Base-by-base conservation (phyloP, 331 rosid species). In the Spiraea crenata region DNA sequence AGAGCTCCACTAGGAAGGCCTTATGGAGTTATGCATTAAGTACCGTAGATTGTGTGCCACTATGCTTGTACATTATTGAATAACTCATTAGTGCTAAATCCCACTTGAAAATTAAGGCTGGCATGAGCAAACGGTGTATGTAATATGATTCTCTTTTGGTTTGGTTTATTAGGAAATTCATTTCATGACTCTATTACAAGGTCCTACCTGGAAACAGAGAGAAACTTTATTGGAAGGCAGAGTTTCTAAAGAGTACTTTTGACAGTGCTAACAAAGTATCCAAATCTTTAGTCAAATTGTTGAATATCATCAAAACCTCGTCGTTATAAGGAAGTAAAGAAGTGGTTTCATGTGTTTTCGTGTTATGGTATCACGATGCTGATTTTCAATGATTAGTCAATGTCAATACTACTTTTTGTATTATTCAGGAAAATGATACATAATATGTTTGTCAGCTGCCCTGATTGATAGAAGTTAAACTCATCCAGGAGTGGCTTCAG, bases 401-500 rank as follows among this genome's bases (percentile, higher is more conserved):
- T 63, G 60, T 51, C 51, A 41, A 56, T 64, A n/a, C 71, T 71
- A 73, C 55, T 9, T 19, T 56, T 52, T 72, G 17, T 72, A 39
- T 84, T 60, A 82, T 71, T 65, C 67, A 47, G 67, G 52, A 65
- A 52, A 65, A 57, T 68, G 75, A 57, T 57, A 19, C 56, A 62
- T 74, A 57, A 67, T 67, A 71, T 70, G 62, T 63, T 58, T 74
- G 59, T 63, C 74, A 52, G 68, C 47, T 54, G 78, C 68, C 51
- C 69, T 81, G 81, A 79, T 80, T 86, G 80, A 86, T 80, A 57
- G 71, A 82, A 69, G 86, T 72, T 80, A 74, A 83, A 80, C 80
- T 80, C 81, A 63, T 87, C 81, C 87, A 89, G 99, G 86, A 76
- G 57, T 95, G 97, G 99, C 95, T 95, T 74, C 60, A 78, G 73